Evolutionary conservation across 495 filamentous ascomycete genomes (phyloP), one percentile per base, ranked within the genome.

Genomic region (Hypoxylon fragiforme): DNA sequence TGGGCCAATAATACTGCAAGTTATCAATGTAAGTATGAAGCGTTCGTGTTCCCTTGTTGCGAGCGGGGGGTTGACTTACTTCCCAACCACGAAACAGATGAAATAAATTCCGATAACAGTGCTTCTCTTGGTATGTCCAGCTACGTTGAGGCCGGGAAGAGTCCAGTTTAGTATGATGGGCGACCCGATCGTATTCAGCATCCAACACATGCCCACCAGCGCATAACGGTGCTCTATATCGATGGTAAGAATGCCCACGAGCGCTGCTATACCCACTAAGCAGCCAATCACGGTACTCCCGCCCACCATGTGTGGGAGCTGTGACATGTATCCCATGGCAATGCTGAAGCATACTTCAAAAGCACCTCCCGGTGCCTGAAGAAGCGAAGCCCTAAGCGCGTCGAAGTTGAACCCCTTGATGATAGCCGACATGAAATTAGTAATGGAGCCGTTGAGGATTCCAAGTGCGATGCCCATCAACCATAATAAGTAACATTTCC

Each of bases 121-220:
- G 8, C 59, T 65, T 22, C 69, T 67, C 56, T 72, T 72, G 6
- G 70, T 69, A 37, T 70, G 70, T 3, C 65, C 65, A 7, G 63
- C 62, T 11, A 70, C 30, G 44, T 66, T 70, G n/a, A 60, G 36
- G 7, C 57, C 57, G 2, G 57, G 64, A 4, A 63, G 26, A 9
- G 51, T 65, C 65, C 62, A 66, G 22, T 22, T 60, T 12, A 70
- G 30, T 14, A 64, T 38, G 16, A 80, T 69, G 0, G 77, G 75
- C 1, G 76, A 69, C 1, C 77, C 77, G 16, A 78, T 26, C 14
- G 74, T 63, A 30, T 69, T 68, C 39, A 77, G 70, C 3, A 83
- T 53, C 80, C 80, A 83, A 18, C 73, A 74, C 57, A 77, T 80
- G 35, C 72, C 79, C 20, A 81, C 75, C 3, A 83, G 69, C 4